Evolutionary conservation across 1,284 basidiomycete species (phyloP).

Genomic region (Tausonia pullulans): DNA sequence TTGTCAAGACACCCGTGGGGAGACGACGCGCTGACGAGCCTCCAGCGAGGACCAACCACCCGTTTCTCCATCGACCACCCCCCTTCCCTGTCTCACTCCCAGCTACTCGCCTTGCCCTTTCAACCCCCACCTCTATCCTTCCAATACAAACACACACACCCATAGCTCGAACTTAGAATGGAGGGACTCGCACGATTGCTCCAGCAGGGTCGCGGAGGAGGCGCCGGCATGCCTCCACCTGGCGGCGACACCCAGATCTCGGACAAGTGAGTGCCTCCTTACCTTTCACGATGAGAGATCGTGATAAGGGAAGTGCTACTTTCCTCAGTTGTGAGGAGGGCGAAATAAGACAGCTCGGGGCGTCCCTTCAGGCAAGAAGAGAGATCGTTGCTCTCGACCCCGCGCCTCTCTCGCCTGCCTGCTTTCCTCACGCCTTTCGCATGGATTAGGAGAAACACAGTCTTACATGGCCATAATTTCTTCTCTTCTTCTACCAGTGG

Average conservation of each 20-base stretch:
- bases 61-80: too few species aligned
- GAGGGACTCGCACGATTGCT: conserved; percentile 18
- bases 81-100: too few species aligned
- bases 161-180: neutral
- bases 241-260: conserved; percentile 29
- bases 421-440: neutral
- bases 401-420: neutral
- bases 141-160: neutral
- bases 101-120: too few species aligned
- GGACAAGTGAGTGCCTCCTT: conserved; percentile 32
- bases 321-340: neutral
- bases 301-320: neutral
- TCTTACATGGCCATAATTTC: neutral
- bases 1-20: too few species aligned
- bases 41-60: too few species aligned
- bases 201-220: conserved; percentile 20
- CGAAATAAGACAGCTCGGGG: neutral
- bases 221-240: conserved; percentile 20
- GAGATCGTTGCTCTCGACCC: neutral
- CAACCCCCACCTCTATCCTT: neutral
- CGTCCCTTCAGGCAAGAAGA: neutral
- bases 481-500: conserved; percentile 46
- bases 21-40: too few species aligned
- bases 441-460: too few species aligned
- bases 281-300: neutral